Evolutionary conservation across 2,329 filamentous ascomycete species (phyloP).

Genomic region (Penicillium freii): DNA sequence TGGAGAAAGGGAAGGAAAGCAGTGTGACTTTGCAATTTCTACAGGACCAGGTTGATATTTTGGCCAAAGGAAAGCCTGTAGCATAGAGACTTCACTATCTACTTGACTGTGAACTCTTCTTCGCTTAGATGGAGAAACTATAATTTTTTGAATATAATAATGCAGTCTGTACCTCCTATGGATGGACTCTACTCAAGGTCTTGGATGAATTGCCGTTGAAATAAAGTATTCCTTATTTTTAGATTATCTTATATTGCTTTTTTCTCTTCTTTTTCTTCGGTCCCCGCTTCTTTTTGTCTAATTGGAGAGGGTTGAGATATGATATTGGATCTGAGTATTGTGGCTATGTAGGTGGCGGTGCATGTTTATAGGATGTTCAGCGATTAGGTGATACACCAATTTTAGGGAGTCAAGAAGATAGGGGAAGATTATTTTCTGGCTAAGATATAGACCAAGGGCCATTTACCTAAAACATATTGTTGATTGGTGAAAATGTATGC

Average conservation of each 20-base stretch:
- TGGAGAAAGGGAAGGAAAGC: neutral
- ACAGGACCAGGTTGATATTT: too few species aligned
- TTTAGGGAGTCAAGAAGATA: neutral
- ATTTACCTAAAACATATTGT: neutral
- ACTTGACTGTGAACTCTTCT: too few species aligned
- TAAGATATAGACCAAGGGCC: neutral
- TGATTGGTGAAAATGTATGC: neutral
- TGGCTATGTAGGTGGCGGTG: neutral
- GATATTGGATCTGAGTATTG: neutral
- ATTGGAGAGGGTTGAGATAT: neutral
- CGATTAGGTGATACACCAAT: neutral
- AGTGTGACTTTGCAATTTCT: too few species aligned
- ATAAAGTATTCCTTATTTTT: conserved; percentile 14
- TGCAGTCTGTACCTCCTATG: neutral
- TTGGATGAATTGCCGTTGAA: conserved; percentile 10
- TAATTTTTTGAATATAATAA: neutral
- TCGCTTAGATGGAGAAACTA: too few species aligned
- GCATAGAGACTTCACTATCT: too few species aligned
- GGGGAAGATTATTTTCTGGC: neutral
- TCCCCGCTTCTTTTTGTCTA: neutral
- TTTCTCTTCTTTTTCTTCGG: neutral
- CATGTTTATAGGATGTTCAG: neutral
- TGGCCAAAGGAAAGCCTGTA: too few species aligned
- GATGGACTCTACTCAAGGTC: neutral
- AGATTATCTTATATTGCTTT: neutral